Percentiles rank a stretch among this genome's conserved stretches.
phyloP scores from a whole-genome alignment of 352 stramenopile genomes.

The Phytophthora colocasiae region DNA sequence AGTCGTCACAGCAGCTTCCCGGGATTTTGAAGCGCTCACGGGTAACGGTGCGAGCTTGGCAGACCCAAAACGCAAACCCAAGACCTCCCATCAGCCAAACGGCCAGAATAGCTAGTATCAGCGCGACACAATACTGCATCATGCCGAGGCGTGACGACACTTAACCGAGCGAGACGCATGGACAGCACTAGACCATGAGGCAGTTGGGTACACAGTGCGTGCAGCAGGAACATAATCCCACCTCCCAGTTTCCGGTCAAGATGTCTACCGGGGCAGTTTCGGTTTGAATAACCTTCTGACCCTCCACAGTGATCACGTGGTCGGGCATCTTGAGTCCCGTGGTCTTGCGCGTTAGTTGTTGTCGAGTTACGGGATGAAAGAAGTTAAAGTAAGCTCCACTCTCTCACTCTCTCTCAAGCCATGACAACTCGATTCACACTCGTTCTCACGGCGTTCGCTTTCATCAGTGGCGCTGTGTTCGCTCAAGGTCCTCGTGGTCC shows the following conservation, averaged over 20 bases:
- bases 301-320: no score
- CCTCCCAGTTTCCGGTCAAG: conserved; percentile 4
- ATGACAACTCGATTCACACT: conserved; percentile 36
- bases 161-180: conserved; percentile 36
- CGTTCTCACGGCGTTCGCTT: conserved; percentile 19
- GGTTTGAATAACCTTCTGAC: no score
- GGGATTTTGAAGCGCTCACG: conserved; percentile 26
- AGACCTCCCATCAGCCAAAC: conserved; percentile 13
- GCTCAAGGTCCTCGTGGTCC: conserved; percentile 30
- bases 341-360: no score
- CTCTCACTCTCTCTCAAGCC: neutral
- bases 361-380: no score
- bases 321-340: no score
- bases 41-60: conserved; percentile 1
- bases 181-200: conserved; percentile 43
- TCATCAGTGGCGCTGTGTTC: conserved; percentile 16
- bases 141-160: conserved; percentile 14
- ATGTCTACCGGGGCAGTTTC: no score
- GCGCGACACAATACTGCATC: conserved; percentile 1
- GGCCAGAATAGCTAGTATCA: conserved; percentile 17
- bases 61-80: conserved; percentile 26
- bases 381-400: neutral
- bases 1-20: conserved; percentile 24
- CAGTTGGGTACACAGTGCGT: conserved; percentile 45
- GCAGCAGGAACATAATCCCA: conserved; percentile 36